Conservation (phyloP, 2,329 filamentous ascomycete species). For the Didymellaceae sp. region DNA sequence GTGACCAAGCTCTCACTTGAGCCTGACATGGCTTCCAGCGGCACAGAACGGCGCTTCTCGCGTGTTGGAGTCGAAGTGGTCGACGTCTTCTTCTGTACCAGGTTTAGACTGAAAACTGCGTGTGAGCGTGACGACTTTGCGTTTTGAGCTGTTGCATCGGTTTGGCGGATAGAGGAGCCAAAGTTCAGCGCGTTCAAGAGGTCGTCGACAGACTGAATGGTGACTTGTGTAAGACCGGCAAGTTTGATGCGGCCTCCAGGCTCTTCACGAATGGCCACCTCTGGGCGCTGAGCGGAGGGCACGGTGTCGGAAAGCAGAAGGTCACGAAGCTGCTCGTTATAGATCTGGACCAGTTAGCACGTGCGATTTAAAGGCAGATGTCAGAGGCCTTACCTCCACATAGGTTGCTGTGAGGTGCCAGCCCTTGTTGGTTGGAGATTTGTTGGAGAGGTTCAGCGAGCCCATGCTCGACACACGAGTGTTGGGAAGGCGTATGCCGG, state of each 20-base stretch:
- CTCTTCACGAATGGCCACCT: conserved; percentile 93
- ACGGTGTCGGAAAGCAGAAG: conserved; percentile 80
- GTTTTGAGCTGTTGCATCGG: conserved; percentile 95
- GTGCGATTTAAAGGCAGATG: not conserved
- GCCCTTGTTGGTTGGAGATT: conserved; percentile 67
- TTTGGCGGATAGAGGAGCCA: conserved; percentile 92
- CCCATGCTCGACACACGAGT: conserved; percentile 74
- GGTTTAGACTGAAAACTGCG: conserved; percentile 93
- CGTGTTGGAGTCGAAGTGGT: conserved; percentile 57
- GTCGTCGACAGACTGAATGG: conserved; percentile 91
- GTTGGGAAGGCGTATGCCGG: conserved; percentile 73
- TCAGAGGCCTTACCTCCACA: conserved; percentile 64
- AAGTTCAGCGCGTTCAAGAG: conserved; percentile 88
- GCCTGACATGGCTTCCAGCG: conserved; percentile 76
- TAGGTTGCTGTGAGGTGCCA: conserved; percentile 96
- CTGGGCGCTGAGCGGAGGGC: conserved; percentile 71
- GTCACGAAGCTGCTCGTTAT: conserved; percentile 95
- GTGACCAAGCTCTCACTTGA: conserved; percentile 71
- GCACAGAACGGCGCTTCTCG: conserved; percentile 88
- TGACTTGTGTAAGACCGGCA: conserved; percentile 85
- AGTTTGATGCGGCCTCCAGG: conserved; percentile 92
- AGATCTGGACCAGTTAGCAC: conserved; percentile 68
- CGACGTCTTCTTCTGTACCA: conserved; percentile 81
- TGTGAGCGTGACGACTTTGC: conserved; percentile 97
- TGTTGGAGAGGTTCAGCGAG: conserved; percentile 53